A percentile compares a stretch with the other conserved stretches of the same genome.
These are phyloP conservation scores for Cadophora malorum DNA, from an alignment of 2,329 filamentous ascomycete genomes.

Conservation along the genomic window DNA sequence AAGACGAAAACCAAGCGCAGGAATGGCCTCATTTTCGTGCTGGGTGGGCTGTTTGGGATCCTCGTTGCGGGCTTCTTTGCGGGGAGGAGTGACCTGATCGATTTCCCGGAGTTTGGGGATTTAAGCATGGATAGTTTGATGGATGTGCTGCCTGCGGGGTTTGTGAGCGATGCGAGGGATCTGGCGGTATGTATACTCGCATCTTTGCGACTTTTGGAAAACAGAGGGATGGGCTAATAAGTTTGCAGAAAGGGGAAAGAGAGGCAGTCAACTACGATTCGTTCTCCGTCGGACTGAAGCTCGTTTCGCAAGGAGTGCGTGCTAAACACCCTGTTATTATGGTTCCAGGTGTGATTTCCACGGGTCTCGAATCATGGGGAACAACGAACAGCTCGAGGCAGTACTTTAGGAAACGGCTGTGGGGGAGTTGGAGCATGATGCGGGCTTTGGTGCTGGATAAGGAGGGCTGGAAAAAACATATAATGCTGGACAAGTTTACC, in stretches of 20 bases:
- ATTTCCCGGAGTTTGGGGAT: conserved; percentile 72
- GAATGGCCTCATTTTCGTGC: conserved; percentile 80
- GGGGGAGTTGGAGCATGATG: conserved; percentile 99
- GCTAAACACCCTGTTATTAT: conserved; percentile 93
- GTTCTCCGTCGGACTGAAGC: conserved; percentile 87
- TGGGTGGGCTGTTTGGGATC: conserved; percentile 90
- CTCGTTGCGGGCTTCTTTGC: conserved; percentile 91
- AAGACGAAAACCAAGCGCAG: conserved; percentile 57
- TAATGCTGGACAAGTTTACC: conserved; percentile 93
- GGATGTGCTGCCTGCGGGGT: conserved; percentile 84
- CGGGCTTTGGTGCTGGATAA: conserved; percentile 91
- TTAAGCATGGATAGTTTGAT: conserved; percentile 84
- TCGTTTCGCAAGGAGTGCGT: conserved; percentile 78
- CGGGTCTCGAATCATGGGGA: conserved; percentile 95
- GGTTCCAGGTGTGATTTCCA: conserved; percentile 97
- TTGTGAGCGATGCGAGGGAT: conserved; percentile 85
- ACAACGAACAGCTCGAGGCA: conserved; percentile 83
- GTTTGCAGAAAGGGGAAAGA: conserved; percentile 75
- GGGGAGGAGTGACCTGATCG: conserved; percentile 86
- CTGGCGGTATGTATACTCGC: conserved; percentile 65
- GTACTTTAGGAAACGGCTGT: conserved; percentile 93
- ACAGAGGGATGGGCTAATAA: background rate
- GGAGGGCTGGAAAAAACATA: conserved; percentile 91
- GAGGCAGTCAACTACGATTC: conserved; percentile 91
- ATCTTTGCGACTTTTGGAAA: conserved; percentile 10